These are phyloP conservation scores for Sanghuangporus weigelae DNA, from an alignment of 1,284 basidiomycete genomes.

Conservation along the genomic window DNA sequence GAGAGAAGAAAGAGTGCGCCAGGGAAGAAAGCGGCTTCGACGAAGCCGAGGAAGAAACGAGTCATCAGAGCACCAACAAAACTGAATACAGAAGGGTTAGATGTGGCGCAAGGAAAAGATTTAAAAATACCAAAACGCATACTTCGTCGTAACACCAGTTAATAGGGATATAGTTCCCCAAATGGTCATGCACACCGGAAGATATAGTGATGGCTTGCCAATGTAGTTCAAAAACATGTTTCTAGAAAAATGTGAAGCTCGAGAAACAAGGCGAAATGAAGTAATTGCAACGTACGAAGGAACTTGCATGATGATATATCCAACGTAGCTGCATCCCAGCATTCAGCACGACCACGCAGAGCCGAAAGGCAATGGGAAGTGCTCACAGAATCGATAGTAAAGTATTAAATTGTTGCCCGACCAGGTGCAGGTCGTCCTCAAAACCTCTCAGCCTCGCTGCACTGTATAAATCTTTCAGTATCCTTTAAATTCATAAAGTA, in stretches of 20 bases:
- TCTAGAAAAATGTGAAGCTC: not conserved
- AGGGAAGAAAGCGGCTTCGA: constrained; percentile 40
- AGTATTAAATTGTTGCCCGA: constrained; percentile 63
- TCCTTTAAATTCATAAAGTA: not conserved
- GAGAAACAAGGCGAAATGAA: constrained; percentile 23
- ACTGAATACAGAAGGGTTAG: constrained; percentile 15
- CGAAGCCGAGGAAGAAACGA: constrained; percentile 40
- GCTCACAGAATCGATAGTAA: constrained; percentile 56
- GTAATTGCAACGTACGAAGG: constrained; percentile 13
- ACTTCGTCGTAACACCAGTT: constrained; percentile 18
- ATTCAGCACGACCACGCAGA: constrained; percentile 22
- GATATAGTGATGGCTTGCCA: constrained; percentile 27
- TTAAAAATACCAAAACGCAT: not conserved
- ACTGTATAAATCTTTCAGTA: constrained; percentile 27
- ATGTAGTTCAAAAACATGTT: constrained; percentile 19
- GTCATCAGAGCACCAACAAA: constrained; percentile 34
- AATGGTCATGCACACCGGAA: constrained; percentile 32
- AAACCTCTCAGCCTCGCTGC: constrained; percentile 67
- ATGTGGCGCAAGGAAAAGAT: not conserved
- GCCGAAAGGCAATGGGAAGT: not conserved
- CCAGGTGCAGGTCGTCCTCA: constrained; percentile 62
- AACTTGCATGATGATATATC: constrained; percentile 30
- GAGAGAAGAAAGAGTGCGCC: constrained; percentile 45
- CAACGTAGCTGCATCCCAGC: constrained; percentile 29
- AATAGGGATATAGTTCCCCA: constrained; percentile 31